Evolutionary conservation across 495 filamentous ascomycete genomes (phyloP), one percentile per base, ranked within the genome.

Genomic region (Neurospora sp.): DNA sequence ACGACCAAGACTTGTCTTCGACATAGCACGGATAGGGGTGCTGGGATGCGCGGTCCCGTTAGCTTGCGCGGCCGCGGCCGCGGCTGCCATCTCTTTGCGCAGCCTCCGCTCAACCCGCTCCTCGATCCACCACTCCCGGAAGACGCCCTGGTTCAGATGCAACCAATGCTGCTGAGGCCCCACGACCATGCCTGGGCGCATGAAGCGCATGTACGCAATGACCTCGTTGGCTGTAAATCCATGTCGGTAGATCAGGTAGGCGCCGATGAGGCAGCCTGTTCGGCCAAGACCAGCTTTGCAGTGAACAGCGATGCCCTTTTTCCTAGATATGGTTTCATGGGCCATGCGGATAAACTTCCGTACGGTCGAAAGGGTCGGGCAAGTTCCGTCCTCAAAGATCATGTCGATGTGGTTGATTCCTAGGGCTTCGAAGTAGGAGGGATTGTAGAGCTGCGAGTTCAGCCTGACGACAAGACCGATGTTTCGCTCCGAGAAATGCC

Each of bases 151-250:
- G 84, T 99, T 97, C 72, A 98, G 89, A 79, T 98, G 96, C 20
- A 99, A 87, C 96, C 96, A 99, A 81, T 99, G 96, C 81, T 99
- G 96, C 78, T 99, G 96, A n/a, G 96, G 96, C 1, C 96, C 96
- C 40, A 99, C 96, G 3, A 99, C 96, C 96, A 99, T 99, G 27
- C 96, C 96, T 0, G 96, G 96, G 41, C 96, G 90, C 96, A 98
- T 99, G 83, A 99, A 99, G 73, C 96, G 90, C 96, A 99, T 98
- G 83, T 93, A 99, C 6, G 96, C 92, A 82, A 99, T 99, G 76
- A 98, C 88, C 81, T 99, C 96, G 79, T 98, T 97, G 41, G 96
- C 96, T 1, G 95, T 98, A 79, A 98, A 99, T n/a, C 94, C 96
- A 82, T 98, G 90, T 71, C 94, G 87, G 83, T 99, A 99, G 77